These are phyloP conservation scores for Pseudozyma sp. DNA, from an alignment of 1,284 basidiomycete genomes.

Conservation along the genomic window DNA sequence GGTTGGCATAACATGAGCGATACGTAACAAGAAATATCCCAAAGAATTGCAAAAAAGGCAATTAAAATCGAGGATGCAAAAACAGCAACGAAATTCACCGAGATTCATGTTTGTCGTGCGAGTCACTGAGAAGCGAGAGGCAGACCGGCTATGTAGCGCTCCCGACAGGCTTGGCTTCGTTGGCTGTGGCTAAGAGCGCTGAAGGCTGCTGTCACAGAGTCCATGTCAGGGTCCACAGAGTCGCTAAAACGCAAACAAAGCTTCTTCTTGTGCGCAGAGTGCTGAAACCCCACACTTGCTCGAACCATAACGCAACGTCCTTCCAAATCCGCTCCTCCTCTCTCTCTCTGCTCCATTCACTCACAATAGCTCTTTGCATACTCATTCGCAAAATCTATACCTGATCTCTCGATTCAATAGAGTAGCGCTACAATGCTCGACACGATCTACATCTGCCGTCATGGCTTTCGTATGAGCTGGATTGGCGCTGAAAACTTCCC, in stretches of 20 bases:
- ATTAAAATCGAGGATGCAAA: neutral
- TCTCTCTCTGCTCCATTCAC: neutral
- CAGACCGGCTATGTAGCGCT: constrained; percentile 8
- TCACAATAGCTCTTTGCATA: neutral
- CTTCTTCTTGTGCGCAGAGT: neutral
- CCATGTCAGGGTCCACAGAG: constrained; percentile 6
- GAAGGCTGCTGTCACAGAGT: neutral
- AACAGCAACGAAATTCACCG: neutral
- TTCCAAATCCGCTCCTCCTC: neutral
- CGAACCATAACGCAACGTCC: neutral
- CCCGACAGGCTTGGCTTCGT: neutral
- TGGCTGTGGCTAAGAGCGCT: neutral
- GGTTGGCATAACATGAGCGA: too few relatives aligned
- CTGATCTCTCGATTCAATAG: too few relatives aligned
- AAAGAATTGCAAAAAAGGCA: neutral
- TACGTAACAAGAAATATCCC: neutral
- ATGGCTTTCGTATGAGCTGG: constrained; percentile 74
- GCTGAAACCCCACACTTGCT: neutral
- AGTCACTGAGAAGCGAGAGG: neutral
- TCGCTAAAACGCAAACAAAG: constrained; percentile 1
- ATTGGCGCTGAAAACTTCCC: constrained; percentile 74
- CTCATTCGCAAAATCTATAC: neutral
- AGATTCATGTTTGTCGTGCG: constrained; percentile 5
- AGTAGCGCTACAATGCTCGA: constrained; percentile 72
- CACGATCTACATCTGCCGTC: constrained; percentile 82